Evolutionary conservation across 176 grass and related monocot genomes (phyloP).

Genomic region (Avena insularis): DNA sequence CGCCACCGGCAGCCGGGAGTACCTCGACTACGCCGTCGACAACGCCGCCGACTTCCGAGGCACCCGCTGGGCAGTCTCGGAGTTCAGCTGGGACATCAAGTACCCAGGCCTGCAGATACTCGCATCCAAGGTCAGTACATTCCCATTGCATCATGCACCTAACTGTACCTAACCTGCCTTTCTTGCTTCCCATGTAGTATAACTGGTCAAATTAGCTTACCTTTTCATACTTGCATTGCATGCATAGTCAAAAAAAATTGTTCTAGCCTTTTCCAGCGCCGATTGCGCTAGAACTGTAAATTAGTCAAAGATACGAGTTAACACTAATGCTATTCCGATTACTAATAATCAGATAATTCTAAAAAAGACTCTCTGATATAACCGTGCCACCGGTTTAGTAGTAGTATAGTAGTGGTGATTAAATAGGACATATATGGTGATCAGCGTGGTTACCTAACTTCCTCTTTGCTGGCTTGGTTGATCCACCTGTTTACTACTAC

Average conservation of each 20-base stretch:
- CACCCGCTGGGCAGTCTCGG: slow-evolving; percentile 81
- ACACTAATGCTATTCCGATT: background rate
- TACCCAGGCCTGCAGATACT: slow-evolving; percentile 81
- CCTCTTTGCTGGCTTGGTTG: slow-evolving; percentile 3
- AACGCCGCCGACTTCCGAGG: slow-evolving; percentile 79
- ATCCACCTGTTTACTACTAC: background rate
- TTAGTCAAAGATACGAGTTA: background rate
- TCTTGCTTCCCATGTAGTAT: background rate
- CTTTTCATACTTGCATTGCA: background rate
- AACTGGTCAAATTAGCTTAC: background rate
- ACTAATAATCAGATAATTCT: background rate
- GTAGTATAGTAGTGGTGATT: background rate
- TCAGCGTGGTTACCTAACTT: background rate
- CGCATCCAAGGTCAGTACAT: slow-evolving; percentile 66
- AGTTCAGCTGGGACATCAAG: slow-evolving; percentile 99
- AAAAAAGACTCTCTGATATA: background rate
- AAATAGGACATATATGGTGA: background rate
- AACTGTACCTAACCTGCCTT: background rate
- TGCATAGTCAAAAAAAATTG: background rate
- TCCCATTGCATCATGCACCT: background rate
- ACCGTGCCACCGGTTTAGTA: background rate
- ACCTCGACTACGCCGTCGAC: slow-evolving; percentile 61
- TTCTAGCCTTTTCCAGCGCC: slow-evolving; percentile 6
- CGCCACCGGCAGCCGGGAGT: slow-evolving; percentile 57
- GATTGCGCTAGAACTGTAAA: background rate